A percentile compares a stretch with the other conserved stretches of the same genome.
These are phyloP conservation scores for Phoenix roebelenii DNA, from an alignment of 176 grass and related monocot species.

Conservation along the genomic window DNA sequence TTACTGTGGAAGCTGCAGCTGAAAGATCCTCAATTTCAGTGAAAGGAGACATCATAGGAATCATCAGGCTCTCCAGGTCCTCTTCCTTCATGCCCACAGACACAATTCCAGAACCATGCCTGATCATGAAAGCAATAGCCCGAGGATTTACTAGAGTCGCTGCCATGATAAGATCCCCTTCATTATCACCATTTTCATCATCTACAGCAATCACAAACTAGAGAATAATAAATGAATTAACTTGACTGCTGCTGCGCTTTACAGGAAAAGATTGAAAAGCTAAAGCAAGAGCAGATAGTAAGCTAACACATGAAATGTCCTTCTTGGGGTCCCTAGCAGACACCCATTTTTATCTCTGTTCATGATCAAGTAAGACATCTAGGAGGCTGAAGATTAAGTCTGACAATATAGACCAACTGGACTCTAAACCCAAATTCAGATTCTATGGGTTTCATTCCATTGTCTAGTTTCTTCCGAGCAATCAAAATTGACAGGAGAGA, in stretches of 20 bases:
- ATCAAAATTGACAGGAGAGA: no score
- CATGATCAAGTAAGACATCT: no score
- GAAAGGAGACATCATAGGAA: conserved; percentile 82
- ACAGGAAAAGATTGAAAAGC: no score
- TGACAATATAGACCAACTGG: no score
- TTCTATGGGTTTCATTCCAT: no score
- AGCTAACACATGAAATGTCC: no score
- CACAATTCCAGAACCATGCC: conserved; percentile 74
- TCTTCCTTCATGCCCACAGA: conserved; percentile 88
- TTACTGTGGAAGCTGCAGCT: conserved; percentile 52
- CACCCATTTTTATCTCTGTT: no score
- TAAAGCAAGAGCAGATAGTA: no score
- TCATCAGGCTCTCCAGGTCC: conserved; percentile 72
- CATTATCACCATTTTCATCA: conserved; percentile 57
- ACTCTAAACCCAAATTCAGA: no score
- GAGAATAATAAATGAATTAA: conserved; percentile 27
- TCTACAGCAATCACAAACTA: conserved; percentile 99
- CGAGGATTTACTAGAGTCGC: conserved; percentile 44
- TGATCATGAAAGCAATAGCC: conserved; percentile 84
- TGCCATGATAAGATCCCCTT: conserved; percentile 80
- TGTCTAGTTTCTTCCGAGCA: no score
- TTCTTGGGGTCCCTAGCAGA: no score
- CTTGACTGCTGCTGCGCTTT: background rate
- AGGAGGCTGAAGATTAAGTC: no score
- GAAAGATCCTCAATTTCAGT: conserved; percentile 64